A percentile compares a stretch with the other conserved stretches of the same genome.
Conservation (phyloP, 1,284 basidiomycete genomes). For the Ganoderma lucidum region DNA sequence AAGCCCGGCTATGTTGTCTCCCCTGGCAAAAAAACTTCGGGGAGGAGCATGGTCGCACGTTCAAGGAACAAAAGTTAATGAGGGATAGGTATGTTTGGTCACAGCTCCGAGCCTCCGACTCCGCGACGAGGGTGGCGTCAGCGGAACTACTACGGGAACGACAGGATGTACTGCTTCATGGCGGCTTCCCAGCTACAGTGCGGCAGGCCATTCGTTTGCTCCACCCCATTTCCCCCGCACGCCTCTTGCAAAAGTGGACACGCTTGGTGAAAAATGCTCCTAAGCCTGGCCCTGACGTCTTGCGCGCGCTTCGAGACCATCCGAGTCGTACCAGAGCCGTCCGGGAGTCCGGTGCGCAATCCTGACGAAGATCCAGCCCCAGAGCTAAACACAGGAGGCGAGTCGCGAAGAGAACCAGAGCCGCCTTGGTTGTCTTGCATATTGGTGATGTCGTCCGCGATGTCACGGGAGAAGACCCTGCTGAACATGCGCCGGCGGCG, state of each 20-base stretch:
- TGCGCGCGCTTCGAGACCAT: conserved; percentile 36
- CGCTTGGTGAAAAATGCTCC: conserved; percentile 46
- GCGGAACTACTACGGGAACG: conserved; percentile 57
- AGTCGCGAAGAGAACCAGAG: background rate
- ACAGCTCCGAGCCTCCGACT: background rate
- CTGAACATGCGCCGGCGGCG: conserved; percentile 16
- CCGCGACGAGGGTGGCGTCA: background rate
- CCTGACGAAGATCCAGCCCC: conserved; percentile 2
- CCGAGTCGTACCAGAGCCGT: conserved; percentile 4
- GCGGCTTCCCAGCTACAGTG: conserved; percentile 65
- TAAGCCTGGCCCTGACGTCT: conserved; percentile 37
- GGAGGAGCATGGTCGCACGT: background rate
- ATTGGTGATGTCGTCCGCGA: conserved; percentile 1
- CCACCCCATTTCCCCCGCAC: conserved; percentile 57
- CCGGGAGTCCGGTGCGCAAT: conserved; percentile 6
- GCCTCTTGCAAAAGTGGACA: conserved; percentile 44
- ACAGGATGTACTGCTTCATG: conserved; percentile 70
- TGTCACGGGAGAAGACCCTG: conserved; percentile 15
- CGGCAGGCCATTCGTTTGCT: conserved; percentile 49
- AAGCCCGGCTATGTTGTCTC: background rate
- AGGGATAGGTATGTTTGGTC: background rate
- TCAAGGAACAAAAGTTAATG: background rate
- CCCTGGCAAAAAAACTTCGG: background rate
- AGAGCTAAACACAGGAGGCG: conserved; percentile 18
- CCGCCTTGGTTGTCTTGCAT: conserved; percentile 15